Evolutionary conservation across 2,329 filamentous ascomycete genomes (phyloP).

Genomic region (Trichoderma atrobrunneum): DNA sequence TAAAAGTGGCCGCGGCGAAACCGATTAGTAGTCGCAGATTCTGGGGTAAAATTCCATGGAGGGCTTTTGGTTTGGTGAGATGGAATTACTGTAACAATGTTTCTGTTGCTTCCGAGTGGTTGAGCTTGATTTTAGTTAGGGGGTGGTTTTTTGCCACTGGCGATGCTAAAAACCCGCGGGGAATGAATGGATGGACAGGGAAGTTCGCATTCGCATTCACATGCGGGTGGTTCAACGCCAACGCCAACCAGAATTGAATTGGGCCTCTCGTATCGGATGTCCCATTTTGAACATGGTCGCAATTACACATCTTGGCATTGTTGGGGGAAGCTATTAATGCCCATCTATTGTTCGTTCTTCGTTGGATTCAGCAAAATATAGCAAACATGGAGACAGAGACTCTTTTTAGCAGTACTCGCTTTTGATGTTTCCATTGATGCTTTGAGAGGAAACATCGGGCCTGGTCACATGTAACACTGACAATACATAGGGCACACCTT

Average conservation of each 20-base stretch:
- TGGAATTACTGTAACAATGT: background rate
- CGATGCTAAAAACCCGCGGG: background rate
- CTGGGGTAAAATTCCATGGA: conserved; percentile 1
- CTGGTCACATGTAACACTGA: background rate
- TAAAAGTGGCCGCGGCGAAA: background rate
- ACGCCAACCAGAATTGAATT: background rate
- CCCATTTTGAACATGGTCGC: background rate
- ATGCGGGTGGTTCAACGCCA: background rate
- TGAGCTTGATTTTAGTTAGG: background rate
- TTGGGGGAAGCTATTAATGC: background rate
- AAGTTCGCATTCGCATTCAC: background rate
- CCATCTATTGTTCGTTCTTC: background rate
- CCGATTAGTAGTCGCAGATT: background rate
- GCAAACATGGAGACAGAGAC: background rate
- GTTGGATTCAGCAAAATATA: background rate
- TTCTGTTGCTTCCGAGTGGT: background rate
- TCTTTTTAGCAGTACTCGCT: background rate
- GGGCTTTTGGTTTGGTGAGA: background rate
- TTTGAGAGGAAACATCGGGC: too few species aligned
- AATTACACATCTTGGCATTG: background rate
- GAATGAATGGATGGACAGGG: background rate
- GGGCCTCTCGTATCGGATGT: background rate
- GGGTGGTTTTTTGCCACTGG: background rate
- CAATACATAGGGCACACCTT: background rate
- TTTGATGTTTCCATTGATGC: too few species aligned